Evolutionary conservation across 805 yeast species (phyloP).

Genomic region (Lipomyces sp.): DNA sequence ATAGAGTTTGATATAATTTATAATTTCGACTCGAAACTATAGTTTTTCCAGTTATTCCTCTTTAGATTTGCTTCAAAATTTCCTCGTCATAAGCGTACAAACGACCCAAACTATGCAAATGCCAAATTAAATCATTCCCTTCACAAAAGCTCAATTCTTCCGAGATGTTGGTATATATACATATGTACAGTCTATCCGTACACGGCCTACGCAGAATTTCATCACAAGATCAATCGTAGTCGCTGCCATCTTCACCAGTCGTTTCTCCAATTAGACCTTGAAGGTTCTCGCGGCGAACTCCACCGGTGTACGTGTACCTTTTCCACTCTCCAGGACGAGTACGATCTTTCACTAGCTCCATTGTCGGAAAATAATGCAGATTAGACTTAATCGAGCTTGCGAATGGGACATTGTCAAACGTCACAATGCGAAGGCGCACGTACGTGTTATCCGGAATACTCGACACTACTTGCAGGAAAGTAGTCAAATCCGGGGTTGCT

Average conservation of each 20-base stretch:
- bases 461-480: slow-evolving; percentile 69
- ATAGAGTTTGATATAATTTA: not conserved
- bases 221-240: not conserved
- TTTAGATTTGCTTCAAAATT: not conserved
- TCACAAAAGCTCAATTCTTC: not conserved
- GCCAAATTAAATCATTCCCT: not conserved
- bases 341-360: slow-evolving; percentile 46
- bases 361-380: slow-evolving; percentile 80
- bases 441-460: slow-evolving; percentile 78
- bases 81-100: not conserved
- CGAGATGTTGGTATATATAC: not conserved
- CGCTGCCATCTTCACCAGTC: slow-evolving; percentile 1
- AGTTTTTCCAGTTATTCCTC: not conserved
- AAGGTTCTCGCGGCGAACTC: slow-evolving; percentile 16
- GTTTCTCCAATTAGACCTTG: not conserved
- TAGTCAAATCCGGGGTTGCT: slow-evolving; percentile 70
- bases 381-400: slow-evolving; percentile 86
- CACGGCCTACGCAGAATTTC: not conserved
- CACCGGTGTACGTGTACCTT: slow-evolving; percentile 21
- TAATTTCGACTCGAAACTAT: not conserved
- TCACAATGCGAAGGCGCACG: slow-evolving; percentile 76
- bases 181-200: not conserved
- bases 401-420: slow-evolving; percentile 84
- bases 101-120: not conserved
- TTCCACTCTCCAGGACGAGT: slow-evolving; percentile 25